Percentiles rank a stretch among this genome's conserved stretches.
These are phyloP conservation scores for Tetrahymena thermophila DNA, from an alignment of 73 alveolate species.

Conservation along the genomic window DNA sequence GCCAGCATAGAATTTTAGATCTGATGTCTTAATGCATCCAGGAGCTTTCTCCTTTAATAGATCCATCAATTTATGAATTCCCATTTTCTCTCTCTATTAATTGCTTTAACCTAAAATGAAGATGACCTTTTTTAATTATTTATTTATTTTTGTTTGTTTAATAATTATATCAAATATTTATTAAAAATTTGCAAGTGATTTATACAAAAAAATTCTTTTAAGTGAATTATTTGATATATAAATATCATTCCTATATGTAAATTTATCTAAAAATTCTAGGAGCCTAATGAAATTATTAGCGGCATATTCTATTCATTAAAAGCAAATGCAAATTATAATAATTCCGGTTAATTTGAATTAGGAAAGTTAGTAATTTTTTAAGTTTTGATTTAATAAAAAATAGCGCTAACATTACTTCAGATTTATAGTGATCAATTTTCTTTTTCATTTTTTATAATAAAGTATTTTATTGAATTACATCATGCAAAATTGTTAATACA, in stretches of 20 bases:
- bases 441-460: too few species aligned
- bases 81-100: constrained; percentile 58
- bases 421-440: too few species aligned
- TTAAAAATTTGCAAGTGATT: too few species aligned
- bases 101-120: background rate
- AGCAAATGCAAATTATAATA: background rate
- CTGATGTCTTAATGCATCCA: constrained; percentile 4
- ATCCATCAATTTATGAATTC: constrained; percentile 89
- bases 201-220: too few species aligned
- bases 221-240: background rate
- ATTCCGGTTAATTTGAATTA: background rate
- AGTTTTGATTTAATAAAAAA: background rate
- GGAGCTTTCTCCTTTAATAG: constrained; percentile 91
- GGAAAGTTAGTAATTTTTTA: background rate
- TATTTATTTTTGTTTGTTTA: too few species aligned
- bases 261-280: too few species aligned
- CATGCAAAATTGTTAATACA: too few species aligned
- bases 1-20: constrained; percentile 54
- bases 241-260: background rate
- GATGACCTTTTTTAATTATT: background rate
- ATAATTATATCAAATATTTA: too few species aligned
- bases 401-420: background rate
- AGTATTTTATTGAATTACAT: too few species aligned
- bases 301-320: too few species aligned
- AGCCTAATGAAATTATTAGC: background rate